Evolutionary conservation across 108 stramenopile genomes (phyloP).

Genomic region (Cyclotella atomus): DNA sequence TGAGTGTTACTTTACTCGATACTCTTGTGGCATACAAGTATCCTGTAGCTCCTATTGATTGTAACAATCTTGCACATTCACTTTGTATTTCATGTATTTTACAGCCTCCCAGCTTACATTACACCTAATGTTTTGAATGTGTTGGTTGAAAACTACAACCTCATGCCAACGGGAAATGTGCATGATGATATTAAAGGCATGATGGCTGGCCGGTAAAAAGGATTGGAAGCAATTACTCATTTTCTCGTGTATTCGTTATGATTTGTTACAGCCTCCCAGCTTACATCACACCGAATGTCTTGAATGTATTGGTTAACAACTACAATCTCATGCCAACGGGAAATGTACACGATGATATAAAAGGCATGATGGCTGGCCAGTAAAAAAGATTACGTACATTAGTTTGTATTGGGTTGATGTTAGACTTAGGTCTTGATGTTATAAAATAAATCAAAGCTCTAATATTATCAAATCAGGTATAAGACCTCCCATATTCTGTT

Average conservation of each 20-base stretch:
- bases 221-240: too few species aligned
- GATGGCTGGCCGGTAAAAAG: constrained; percentile 64
- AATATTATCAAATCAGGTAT: too few species aligned
- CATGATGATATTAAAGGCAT: constrained; percentile 61
- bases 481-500: too few species aligned
- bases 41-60: background rate
- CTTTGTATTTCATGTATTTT: background rate
- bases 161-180: constrained; percentile 67
- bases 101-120: constrained; percentile 54
- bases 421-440: too few species aligned
- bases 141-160: constrained; percentile 68
- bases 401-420: too few species aligned
- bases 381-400: too few species aligned
- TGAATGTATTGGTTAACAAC: constrained; percentile 63
- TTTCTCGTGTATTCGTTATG: too few species aligned
- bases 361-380: constrained; percentile 70
- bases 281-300: constrained; percentile 71
- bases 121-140: constrained; percentile 70
- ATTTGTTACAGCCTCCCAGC: constrained; percentile 27
- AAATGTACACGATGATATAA: constrained; percentile 57
- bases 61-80: too few species aligned
- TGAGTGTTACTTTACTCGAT: too few species aligned
- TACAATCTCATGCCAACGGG: constrained; percentile 77
- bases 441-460: too few species aligned
- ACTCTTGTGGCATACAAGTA: background rate